phyloP scores from a whole-genome alignment of 2,329 filamentous ascomycete genomes.

The Pleoardoris graminearum region DNA sequence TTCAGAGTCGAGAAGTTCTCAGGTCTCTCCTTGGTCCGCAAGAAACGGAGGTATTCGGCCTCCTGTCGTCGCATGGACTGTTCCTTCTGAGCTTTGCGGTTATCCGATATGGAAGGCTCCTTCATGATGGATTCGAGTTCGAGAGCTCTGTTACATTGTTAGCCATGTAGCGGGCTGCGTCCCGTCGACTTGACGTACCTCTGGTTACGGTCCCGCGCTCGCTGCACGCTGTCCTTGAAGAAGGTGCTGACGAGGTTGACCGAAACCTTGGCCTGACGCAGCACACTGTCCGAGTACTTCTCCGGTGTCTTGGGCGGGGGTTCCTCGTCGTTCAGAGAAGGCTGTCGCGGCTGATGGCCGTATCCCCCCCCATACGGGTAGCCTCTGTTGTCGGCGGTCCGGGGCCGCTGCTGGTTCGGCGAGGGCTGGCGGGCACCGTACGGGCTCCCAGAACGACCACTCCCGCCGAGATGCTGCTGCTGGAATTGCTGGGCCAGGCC shows the following conservation, averaged over 20 bases:
- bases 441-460: slow-evolving; percentile 66
- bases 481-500: slow-evolving; percentile 95
- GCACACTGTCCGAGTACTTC: slow-evolving; percentile 84
- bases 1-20: slow-evolving; percentile 96
- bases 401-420: slow-evolving; percentile 71
- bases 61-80: slow-evolving; percentile 84
- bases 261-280: slow-evolving; percentile 69
- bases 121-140: slow-evolving; percentile 86
- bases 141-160: slow-evolving; percentile 67
- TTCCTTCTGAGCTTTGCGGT: slow-evolving; percentile 81
- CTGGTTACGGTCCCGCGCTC: slow-evolving; percentile 91
- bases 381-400: slow-evolving; percentile 74
- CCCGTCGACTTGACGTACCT: slow-evolving; percentile 61
- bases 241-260: slow-evolving; percentile 73
- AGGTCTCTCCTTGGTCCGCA: slow-evolving; percentile 89
- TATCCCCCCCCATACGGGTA: slow-evolving; percentile 68
- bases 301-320: slow-evolving; percentile 81
- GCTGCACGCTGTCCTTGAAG: slow-evolving; percentile 98
- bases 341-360: slow-evolving; percentile 66
- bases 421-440: slow-evolving; percentile 71
- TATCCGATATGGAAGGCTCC: slow-evolving; percentile 73
- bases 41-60: slow-evolving; percentile 88
- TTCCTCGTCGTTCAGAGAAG: slow-evolving; percentile 61
- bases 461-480: slow-evolving; percentile 83
- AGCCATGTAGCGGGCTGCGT: slow-evolving; percentile 18